Conservation (phyloP, 495 filamentous ascomycete species). For the Hypomontagnella submonticulosa region DNA sequence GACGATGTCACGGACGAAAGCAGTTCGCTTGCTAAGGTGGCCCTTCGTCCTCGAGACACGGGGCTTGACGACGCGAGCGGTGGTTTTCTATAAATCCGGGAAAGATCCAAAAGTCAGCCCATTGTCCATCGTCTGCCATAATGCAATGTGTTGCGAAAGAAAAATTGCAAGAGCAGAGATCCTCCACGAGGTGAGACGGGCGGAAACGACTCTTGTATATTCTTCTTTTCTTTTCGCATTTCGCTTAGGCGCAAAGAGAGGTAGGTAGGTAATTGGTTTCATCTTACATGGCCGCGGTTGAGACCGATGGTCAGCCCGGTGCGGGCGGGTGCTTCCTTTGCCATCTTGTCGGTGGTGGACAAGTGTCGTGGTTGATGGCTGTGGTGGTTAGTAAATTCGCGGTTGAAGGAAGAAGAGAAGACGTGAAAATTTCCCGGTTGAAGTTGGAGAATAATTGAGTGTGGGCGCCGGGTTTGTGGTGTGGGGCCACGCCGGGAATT, state of each 20-base stretch:
- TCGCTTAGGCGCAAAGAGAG: background rate
- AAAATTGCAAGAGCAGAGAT: slow-evolving; percentile 62
- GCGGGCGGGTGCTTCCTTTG: slow-evolving; percentile 63
- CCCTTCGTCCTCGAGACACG: slow-evolving; percentile 91
- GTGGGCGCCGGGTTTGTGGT: slow-evolving; percentile 38
- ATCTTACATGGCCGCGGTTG: slow-evolving; percentile 87
- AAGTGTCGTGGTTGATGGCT: slow-evolving; percentile 39
- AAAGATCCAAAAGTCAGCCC: slow-evolving; percentile 59
- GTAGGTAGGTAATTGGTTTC: slow-evolving; percentile 22
- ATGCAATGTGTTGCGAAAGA: slow-evolving; percentile 45
- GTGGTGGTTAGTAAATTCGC: slow-evolving; percentile 48
- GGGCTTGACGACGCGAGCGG: slow-evolving; percentile 83
- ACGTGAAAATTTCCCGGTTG: slow-evolving; percentile 22
- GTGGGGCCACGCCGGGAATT: slow-evolving; percentile 33
- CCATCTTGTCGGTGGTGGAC: slow-evolving; percentile 50
- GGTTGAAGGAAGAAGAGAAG: slow-evolving; percentile 27
- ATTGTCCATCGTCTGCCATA: slow-evolving; percentile 51
- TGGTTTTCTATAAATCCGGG: slow-evolving; percentile 79
- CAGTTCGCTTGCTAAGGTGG: slow-evolving; percentile 88
- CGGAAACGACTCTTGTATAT: slow-evolving; percentile 43
- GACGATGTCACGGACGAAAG: slow-evolving; percentile 86
- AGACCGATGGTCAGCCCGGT: slow-evolving; percentile 82
- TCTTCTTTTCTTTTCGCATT: slow-evolving; percentile 22
- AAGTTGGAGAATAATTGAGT: slow-evolving; percentile 35
- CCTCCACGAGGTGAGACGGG: slow-evolving; percentile 71